Percentiles rank a stretch among this genome's conserved stretches.
These are phyloP conservation scores for Tricholoma hemisulphureum DNA, from an alignment of 768 basidiomycete genomes.

Conservation along the genomic window DNA sequence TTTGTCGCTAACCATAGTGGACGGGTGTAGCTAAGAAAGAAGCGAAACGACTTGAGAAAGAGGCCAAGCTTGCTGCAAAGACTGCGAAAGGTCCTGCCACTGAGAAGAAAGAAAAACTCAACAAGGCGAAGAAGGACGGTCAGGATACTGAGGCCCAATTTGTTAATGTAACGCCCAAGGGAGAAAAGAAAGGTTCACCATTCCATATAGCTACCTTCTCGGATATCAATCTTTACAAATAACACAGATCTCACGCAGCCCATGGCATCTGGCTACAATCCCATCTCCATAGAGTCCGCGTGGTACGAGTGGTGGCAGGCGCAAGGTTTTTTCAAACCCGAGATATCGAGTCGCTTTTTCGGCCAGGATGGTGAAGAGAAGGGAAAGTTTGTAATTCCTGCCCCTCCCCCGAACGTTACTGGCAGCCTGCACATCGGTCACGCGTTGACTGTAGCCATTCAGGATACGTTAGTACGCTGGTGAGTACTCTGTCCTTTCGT, in stretches of 20 bases:
- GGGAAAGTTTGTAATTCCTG: slow-evolving; percentile 79
- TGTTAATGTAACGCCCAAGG: slow-evolving; percentile 85
- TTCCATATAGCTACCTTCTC: not conserved
- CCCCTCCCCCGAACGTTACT: slow-evolving; percentile 96
- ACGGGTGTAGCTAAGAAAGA: slow-evolving; percentile 70
- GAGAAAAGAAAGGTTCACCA: slow-evolving; percentile 86
- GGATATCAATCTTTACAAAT: slow-evolving; percentile 2
- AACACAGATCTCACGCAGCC: slow-evolving; percentile 74
- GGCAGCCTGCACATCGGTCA: slow-evolving; percentile 96
- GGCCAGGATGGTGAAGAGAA: slow-evolving; percentile 60
- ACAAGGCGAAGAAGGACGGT: slow-evolving; percentile 71
- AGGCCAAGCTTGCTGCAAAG: slow-evolving; percentile 75
- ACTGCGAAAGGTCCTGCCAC: slow-evolving; percentile 48
- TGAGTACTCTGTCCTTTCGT: slow-evolving; percentile 30
- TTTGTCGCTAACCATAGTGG: not conserved
- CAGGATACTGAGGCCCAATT: slow-evolving; percentile 63
- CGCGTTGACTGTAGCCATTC: slow-evolving; percentile 86
- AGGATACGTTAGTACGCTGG: slow-evolving; percentile 90
- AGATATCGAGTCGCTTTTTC: slow-evolving; percentile 36
- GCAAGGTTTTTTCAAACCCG: slow-evolving; percentile 86
- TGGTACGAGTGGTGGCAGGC: slow-evolving; percentile 99
- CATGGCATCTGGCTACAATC: slow-evolving; percentile 94
- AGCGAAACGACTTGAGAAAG: slow-evolving; percentile 77
- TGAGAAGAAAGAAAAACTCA: slow-evolving; percentile 73
- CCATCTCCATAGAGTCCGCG: slow-evolving; percentile 87